Evolutionary conservation across 1,284 basidiomycete species (phyloP), one percentile per base, ranked within the genome.

Genomic region (Ceratobasidium sp.): DNA sequence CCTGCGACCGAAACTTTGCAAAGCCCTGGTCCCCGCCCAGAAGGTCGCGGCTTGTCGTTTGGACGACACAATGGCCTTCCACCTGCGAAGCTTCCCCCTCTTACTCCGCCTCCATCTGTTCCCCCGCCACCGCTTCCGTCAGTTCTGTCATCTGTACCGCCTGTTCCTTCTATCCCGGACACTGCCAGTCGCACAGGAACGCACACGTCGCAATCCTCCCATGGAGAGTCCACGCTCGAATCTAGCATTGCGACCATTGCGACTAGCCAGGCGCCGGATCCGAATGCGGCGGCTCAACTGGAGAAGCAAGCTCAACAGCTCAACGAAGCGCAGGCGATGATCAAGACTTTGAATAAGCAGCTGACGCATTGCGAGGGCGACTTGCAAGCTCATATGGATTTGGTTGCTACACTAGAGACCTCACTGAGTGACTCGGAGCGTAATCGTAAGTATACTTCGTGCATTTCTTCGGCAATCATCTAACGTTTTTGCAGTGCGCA

Each of bases 271-370:
- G 83, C 4, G 80, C 84, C 65, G 5, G 92, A 94, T 81, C 80
- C 86, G 54, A 92, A 93, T 82, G 68, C 90, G 2, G 80, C 85
- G 2, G 85, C 84, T 66, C 90, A 90, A 81, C 81, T 95, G 13
- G 91, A 93, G 79, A 90, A 93, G 80, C 93, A 94, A 83, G 83
- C 88, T 20, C 93, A 92, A 81, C 89, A 89, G 68, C 86, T 95
- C 61, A 92, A 91, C 35, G 94, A 96, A 85, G 93, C 94, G 82
- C 94, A 95, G 80, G 89, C 88, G 65, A 94, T 94, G 92, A 95
- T 97, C 86, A 93, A 94, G 85, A 96, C 92, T 42, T 88, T 98
- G 76, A 95, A 95, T 84, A 95, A 96, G 84, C 95, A 96, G 84
- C 84, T 98, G 73, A 90, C 90, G 39, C 95, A 97, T 83, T 96